These are phyloP conservation scores for Protomyces gravidus DNA, from an alignment of 1,139 yeast species.

Conservation along the genomic window DNA sequence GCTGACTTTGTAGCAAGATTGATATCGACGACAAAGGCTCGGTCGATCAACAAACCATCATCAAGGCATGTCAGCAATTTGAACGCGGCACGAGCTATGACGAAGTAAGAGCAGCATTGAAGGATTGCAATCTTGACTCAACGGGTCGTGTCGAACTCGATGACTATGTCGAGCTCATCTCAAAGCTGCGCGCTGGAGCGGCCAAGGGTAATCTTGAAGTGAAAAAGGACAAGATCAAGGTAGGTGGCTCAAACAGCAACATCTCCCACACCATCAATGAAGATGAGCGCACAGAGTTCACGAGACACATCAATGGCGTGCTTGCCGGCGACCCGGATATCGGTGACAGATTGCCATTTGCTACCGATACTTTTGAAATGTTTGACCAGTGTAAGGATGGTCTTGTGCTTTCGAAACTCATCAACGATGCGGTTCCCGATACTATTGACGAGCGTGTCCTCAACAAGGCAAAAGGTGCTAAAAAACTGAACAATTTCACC, in stretches of 20 bases:
- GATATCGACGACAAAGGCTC: constrained; percentile 94
- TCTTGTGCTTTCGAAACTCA: constrained; percentile 81
- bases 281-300: constrained; percentile 93
- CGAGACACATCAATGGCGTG: constrained; percentile 90
- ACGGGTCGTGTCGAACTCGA: constrained; percentile 95
- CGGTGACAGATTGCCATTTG: constrained; percentile 83
- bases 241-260: constrained; percentile 77
- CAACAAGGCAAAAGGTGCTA: constrained; percentile 76
- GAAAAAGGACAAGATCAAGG: constrained; percentile 51
- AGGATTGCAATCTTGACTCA: constrained; percentile 87
- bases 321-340: constrained; percentile 84
- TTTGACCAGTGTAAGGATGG: constrained; percentile 97
- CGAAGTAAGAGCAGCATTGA: constrained; percentile 87
- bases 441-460: constrained; percentile 97
- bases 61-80: constrained; percentile 71
- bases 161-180: constrained; percentile 67
- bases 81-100: constrained; percentile 77
- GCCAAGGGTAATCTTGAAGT: constrained; percentile 11
- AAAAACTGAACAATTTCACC: constrained; percentile 85
- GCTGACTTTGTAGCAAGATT: constrained; percentile 67
- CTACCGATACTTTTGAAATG: constrained; percentile 88
- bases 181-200: constrained; percentile 22
- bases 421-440: constrained; percentile 96
- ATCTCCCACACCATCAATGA: constrained; percentile 97
- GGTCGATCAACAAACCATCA: constrained; percentile 85